Evolutionary conservation across 805 yeast genomes (phyloP), one percentile per base, ranked within the genome.

Genomic region (Ogataea nakhonphanomensis): DNA sequence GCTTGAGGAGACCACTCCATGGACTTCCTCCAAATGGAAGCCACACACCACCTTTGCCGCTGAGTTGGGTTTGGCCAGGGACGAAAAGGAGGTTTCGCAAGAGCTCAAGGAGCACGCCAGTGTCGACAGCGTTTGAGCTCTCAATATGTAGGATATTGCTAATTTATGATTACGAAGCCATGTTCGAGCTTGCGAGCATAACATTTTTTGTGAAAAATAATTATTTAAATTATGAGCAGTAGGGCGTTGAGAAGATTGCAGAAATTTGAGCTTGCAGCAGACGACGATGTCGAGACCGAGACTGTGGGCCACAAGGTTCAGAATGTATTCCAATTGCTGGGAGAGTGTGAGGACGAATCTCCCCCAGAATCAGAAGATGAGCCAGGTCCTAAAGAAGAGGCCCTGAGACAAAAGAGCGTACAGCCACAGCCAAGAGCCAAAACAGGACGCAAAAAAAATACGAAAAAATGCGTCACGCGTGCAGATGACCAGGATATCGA

Each of bases 401-500:
- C 20, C 20, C 5, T 5, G 20, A 17, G 20, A 17, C 20, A 17
- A 5, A 17, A 17, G 20, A 17, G 5, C 20, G 20, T 17, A 27
- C 13, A 22, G 35, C 35, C 35, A 5, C 20, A 3, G 20, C 20
- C 20, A 3, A 17, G 20, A 17, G 25, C 28, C 13, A 34, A 25
- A n/a, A 8, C 34, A 26, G 30, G 8, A 57, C n/a, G 21, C 8
- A 46, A 5, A 48, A 47, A 2, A 53, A 45, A 3, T 49, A 43
- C 38, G 17, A 43, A 26, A 13, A 39, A 33, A 15, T 12, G 35
- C 30, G 15, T 25, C 11, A 11, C 25, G 22, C 41, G 20, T n/a
- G 69, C 71, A 43, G 83, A 78, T 48, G 35, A 24, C 20, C 24
- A 37, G 7, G 86, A 79, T 25, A 61, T 83, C 20, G 86, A 81